Base-by-base conservation (phyloP, 2,329 filamentous ascomycete genomes). In the Microcyclospora tardicrescens region DNA sequence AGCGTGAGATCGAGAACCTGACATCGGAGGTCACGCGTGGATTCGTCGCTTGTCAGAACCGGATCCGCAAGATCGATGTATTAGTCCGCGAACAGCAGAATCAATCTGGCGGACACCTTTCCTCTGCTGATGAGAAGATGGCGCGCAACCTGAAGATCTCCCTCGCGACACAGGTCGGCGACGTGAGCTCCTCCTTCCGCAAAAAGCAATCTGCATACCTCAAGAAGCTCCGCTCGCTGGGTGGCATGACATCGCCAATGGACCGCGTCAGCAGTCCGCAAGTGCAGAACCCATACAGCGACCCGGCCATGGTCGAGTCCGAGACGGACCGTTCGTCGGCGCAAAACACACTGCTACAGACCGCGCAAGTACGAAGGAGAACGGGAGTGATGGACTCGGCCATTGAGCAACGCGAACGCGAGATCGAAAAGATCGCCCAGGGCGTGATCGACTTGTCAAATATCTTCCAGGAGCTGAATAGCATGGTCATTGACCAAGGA, bases 121-220 rank as follows among this genome's bases (percentile, higher is more conserved):
- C 75, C 51, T 76, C 73, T 50, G 85, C 84, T 28, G 91, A 98
- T 60, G 86, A 94, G 65, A 84, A 77, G 10, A 96, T 98, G 87
- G 91, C 89, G 36, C 81, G 78, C 63, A 98, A 98, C 57, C 84
- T 98, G 42, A 87, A 96, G 61, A 85, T 93, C 48, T 91, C 84
- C 12, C 71, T 96, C 30, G 91, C 91, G 1, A 72, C 84, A 1
- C 73, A 84, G 44, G 85, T 96, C 0, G 87, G 95, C 61, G 87
- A 96, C 51, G 81, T 85, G 35, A 95, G 87, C 65, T 82, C 91
- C 24, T 72, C 75, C 45, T 98, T 98, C 60, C 76, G 91, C 54
- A 98, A 96, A 71, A 96, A 95, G 67, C 91, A 98, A 67, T 89
- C 87, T 58, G 81, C 81, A 37, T 98, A 98, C 63, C 64, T 98